Evolutionary conservation across 192 early-diverging fungal species (phyloP), one percentile per base, ranked within the genome.

Genomic region (Coemansia javaensis): DNA sequence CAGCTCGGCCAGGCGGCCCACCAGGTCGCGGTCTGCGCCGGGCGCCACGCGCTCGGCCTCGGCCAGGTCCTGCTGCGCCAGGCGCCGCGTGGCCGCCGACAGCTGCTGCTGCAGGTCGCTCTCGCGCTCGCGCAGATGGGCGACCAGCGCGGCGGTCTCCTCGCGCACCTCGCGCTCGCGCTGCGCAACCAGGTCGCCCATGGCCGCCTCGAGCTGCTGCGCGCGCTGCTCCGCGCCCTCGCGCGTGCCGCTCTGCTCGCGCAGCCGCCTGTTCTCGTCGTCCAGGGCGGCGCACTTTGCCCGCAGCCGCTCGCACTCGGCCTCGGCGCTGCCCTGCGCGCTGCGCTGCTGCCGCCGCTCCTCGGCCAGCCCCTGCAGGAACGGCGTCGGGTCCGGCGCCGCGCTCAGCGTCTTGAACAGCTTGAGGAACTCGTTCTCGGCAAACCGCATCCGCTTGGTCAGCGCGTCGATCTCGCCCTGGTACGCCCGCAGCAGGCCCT

Each of bases 391-490:
- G 69, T 95, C 90, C 0, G 91, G 90, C 9, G 85, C 88, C 32
- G 89, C 84, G 28, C 85, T 82, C 6, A 93, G 70, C 25, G 82
- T 50, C 50, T 88, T 87, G 74, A 93, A 94, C 36, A 93, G 56
- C 16, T 77, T 74, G 22, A 97, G 73, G 53, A 93, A 97, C 14
- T 81, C 79, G 34, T 81, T 84, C 43, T 93, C 86, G 22, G 94
- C 84, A 20, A 67, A 77, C 70, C 94, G 93, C 37, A 88, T 85
- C 32, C 92, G 65, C 52, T 83, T 85, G 9, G 90, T 91, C 40
- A 97, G 78, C 16, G 65, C 62, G 60, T 97, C 94, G 47, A 97
- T 97, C 66, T 97, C 94, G 47, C 76, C 73, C 65, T 97, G 93
- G 61, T 97, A 97, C 7, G 81, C 85, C 16, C 87, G 90, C 7